A percentile compares a stretch with the other conserved stretches of the same genome.
phyloP scores from a whole-genome alignment of 2,329 filamentous ascomycete species.

The Aspergillus sclerotialis region DNA sequence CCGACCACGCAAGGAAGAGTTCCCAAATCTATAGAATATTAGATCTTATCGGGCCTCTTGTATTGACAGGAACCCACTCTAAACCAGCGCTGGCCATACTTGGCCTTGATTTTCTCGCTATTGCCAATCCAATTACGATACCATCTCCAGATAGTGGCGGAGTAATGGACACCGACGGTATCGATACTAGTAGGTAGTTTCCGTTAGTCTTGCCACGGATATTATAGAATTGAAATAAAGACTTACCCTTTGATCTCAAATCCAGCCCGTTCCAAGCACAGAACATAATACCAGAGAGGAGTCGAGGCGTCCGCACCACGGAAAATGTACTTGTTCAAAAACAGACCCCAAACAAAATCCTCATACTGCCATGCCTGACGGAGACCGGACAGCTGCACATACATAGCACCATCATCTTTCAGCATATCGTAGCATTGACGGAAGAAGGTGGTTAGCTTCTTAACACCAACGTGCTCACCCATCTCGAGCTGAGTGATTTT shows the following conservation, averaged over 20 bases:
- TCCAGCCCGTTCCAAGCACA: slow-evolving; percentile 68
- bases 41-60: slow-evolving; percentile 1
- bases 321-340: slow-evolving; percentile 96
- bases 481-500: slow-evolving; percentile 92
- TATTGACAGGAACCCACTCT: slow-evolving; percentile 52
- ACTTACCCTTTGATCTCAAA: slow-evolving; percentile 67
- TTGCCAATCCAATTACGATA: slow-evolving; percentile 92
- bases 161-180: slow-evolving; percentile 86
- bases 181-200: slow-evolving; percentile 48
- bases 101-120: slow-evolving; percentile 72
- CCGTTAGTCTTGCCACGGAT: not conserved
- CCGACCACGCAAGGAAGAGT: slow-evolving; percentile 71
- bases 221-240: not conserved
- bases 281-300: slow-evolving; percentile 70
- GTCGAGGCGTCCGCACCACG: slow-evolving; percentile 85
- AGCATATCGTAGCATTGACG: slow-evolving; percentile 81
- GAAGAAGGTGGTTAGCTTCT: slow-evolving; percentile 68
- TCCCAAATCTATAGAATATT: slow-evolving; percentile 62
- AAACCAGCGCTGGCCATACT: slow-evolving; percentile 85
- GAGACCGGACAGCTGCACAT: slow-evolving; percentile 80
- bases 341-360: slow-evolving; percentile 85
- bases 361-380: slow-evolving; percentile 87
- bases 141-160: slow-evolving; percentile 85
- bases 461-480: slow-evolving; percentile 88
- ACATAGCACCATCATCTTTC: slow-evolving; percentile 81